Percentiles rank a stretch among this genome's conserved stretches.
Conservation (phyloP, 2,329 filamentous ascomycete genomes). For the Clarireedia monteithiana region DNA sequence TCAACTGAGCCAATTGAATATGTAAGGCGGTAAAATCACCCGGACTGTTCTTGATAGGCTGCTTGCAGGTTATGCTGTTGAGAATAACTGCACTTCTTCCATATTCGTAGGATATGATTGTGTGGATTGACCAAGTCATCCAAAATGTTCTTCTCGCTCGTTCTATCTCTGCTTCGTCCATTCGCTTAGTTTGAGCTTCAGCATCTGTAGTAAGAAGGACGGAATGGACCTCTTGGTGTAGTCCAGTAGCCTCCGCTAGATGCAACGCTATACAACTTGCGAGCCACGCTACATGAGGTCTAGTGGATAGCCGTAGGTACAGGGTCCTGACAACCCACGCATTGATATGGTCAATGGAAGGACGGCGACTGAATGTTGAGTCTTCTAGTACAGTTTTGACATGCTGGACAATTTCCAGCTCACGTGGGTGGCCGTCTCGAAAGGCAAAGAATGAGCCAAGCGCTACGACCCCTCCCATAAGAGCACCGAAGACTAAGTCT, state of each 20-base stretch:
- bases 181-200: neutral
- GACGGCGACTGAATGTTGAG: constrained; percentile 2
- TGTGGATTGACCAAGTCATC: constrained; percentile 7
- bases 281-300: constrained; percentile 25
- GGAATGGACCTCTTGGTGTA: constrained; percentile 22
- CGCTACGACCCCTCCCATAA: constrained; percentile 28
- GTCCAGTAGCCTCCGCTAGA: constrained; percentile 24
- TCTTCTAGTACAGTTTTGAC: constrained; percentile 21
- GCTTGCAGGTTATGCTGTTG: constrained; percentile 14
- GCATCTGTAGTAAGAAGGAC: constrained; percentile 1
- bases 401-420: constrained; percentile 24
- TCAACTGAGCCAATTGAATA: constrained; percentile 12
- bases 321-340: constrained; percentile 22
- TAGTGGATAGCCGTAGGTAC: constrained; percentile 24
- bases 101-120: constrained; percentile 15
- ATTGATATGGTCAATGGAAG: constrained; percentile 18
- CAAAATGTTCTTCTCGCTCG: constrained; percentile 7
- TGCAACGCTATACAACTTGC: constrained; percentile 23
- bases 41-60: neutral
- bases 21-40: neutral
- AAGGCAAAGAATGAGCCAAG: constrained; percentile 30
- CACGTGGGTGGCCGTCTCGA: constrained; percentile 15
- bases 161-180: constrained; percentile 7
- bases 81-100: constrained; percentile 17
- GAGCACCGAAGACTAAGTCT: constrained; percentile 28